phyloP scores from a whole-genome alignment of 805 yeast species.

The Ogataea saltuana region DNA sequence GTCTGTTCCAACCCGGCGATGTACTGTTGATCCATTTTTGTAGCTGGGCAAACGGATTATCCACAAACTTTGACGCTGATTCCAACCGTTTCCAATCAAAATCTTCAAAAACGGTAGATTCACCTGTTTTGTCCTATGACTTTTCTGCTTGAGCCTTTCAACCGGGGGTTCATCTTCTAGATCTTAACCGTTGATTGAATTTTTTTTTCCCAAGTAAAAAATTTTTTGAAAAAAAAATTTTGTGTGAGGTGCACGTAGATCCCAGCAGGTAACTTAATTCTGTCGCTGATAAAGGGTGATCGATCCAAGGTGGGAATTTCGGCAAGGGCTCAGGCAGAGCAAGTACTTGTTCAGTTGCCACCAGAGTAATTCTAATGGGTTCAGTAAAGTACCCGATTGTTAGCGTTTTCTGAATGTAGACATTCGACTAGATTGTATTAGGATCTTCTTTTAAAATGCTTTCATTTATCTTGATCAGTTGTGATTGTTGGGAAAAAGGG shows the following conservation, averaged over 20 bases:
- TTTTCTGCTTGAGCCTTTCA: neutral
- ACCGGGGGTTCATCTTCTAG: too few relatives aligned
- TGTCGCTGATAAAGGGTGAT: neutral
- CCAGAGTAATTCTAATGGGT: too few relatives aligned
- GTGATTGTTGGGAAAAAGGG: too few relatives aligned
- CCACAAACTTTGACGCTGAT: neutral
- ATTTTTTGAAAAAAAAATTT: constrained; percentile 2
- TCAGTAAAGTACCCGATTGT: too few relatives aligned
- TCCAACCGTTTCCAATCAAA: constrained; percentile 1
- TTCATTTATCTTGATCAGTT: too few relatives aligned
- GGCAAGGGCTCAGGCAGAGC: too few relatives aligned
- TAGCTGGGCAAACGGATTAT: neutral
- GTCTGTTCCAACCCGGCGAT: constrained; percentile 74
- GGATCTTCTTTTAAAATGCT: too few relatives aligned
- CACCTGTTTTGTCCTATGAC: neutral
- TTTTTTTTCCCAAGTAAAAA: constrained; percentile 3
- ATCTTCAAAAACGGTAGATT: constrained; percentile 1
- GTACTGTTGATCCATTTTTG: constrained; percentile 67
- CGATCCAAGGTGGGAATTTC: too few relatives aligned
- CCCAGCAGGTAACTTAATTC: neutral
- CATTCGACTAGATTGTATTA: too few relatives aligned
- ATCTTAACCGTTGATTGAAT: too few relatives aligned
- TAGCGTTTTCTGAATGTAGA: too few relatives aligned
- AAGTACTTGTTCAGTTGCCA: too few relatives aligned
- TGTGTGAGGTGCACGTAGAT: constrained; percentile 8